phyloP scores from a whole-genome alignment of 108 stramenopile genomes.

The Pelagomonas calceolata region DNA sequence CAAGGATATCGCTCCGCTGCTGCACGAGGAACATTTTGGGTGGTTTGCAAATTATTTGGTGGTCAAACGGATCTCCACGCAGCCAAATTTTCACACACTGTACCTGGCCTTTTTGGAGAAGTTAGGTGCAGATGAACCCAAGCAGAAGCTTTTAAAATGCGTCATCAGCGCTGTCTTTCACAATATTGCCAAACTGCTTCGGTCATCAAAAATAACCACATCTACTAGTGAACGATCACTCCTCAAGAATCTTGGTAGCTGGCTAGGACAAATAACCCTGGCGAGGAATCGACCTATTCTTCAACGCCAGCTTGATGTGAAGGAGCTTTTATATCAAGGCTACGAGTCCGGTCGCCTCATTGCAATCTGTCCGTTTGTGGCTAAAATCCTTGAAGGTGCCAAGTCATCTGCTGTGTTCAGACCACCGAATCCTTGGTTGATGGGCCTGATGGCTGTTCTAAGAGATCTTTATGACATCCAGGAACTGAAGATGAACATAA shows the following conservation, averaged over 20 bases:
- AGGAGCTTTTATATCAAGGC: slow-evolving; percentile 88
- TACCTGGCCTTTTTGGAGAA: slow-evolving; percentile 83
- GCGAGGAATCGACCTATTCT: slow-evolving; percentile 91
- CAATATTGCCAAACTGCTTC: slow-evolving; percentile 80
- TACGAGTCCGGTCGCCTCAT: slow-evolving; percentile 96
- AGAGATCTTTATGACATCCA: slow-evolving; percentile 85
- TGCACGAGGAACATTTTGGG: slow-evolving; percentile 61
- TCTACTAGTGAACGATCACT: slow-evolving; percentile 86
- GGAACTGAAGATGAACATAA: slow-evolving; percentile 98
- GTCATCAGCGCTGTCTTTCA: slow-evolving; percentile 78
- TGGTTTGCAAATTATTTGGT: slow-evolving; percentile 98
- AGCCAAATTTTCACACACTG: slow-evolving; percentile 89
- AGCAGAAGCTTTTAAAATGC: slow-evolving; percentile 72
- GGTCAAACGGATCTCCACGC: slow-evolving; percentile 90
- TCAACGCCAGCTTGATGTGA: slow-evolving; percentile 90
- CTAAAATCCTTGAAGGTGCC: slow-evolving; percentile 92
- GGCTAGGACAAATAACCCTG: slow-evolving; percentile 94
- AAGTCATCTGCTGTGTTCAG: slow-evolving; percentile 81
- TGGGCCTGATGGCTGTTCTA: slow-evolving; percentile 87
- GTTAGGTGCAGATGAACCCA: slow-evolving; percentile 66
- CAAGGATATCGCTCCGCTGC: slow-evolving; percentile 58
- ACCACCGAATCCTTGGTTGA: slow-evolving; percentile 98
- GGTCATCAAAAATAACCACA: slow-evolving; percentile 84
- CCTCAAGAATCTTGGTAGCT: slow-evolving; percentile 94
- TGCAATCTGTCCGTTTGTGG: slow-evolving; percentile 94